Evolutionary conservation across 306 rosid species (phyloP), one percentile per base, ranked within the genome.

Genomic region (Pueraria montana): DNA sequence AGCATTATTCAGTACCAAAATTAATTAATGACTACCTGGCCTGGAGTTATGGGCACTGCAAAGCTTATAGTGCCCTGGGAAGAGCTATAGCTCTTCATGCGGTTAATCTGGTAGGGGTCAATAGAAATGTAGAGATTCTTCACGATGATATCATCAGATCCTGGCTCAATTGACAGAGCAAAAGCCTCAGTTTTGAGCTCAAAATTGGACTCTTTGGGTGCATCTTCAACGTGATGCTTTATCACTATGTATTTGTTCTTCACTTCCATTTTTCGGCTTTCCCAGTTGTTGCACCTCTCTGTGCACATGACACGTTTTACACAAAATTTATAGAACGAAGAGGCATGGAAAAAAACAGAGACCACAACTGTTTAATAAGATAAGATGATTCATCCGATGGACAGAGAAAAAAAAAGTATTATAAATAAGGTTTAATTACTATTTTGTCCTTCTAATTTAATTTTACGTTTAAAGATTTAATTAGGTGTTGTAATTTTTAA

Each of bases 51-150:
- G 49, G 91, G 76, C 10, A 34, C 5, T 5, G 95, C 50, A 52
- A 67, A 86, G 65, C 20, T 18, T 0, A 82, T 74, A 16, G 91
- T 36, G 1, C 26, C 84, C 0, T 91, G 92, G 0, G 95, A 86
- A 40, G 92, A 42, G 26, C 90, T 89, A 3, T 45, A 3, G 26
- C 21, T 58, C 32, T 92, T 92, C 95, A 94, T 90, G 76, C 94
- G 90, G 74, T 90, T 94, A 11, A 92, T 13, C 82, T 89, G 91
- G 52, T 84, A 89, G 0, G 97, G 97, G 26, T 94, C 97, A 7
- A 94, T 74, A 0, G 97, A 94, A 12, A 90, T 85, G 46, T 83
- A 90, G 2, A 93, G 85, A 87, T 87, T 91, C 84, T 88, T 91
- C 4, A 94, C 83, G 3, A 92, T 73, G 48, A 92, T 52, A 20